phyloP scores from a whole-genome alignment of 768 basidiomycete species.

The Pisolithus marmoratus region DNA sequence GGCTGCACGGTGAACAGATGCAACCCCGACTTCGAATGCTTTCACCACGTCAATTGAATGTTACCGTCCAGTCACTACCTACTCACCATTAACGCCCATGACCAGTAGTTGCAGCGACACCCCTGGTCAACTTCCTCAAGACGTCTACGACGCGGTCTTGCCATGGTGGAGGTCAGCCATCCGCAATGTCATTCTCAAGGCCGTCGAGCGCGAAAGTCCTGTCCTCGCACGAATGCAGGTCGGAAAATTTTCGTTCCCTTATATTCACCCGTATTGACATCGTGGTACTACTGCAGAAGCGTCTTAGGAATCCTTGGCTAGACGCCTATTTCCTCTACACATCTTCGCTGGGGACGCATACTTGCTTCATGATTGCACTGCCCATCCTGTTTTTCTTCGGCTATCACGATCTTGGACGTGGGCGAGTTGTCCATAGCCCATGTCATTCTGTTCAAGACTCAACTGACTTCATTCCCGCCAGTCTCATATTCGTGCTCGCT shows the following conservation, averaged over 20 bases:
- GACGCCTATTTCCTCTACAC: constrained; percentile 84
- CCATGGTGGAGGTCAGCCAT: constrained; percentile 61
- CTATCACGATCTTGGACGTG: constrained; percentile 59
- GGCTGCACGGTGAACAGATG: too few species aligned
- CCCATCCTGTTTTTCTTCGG: constrained; percentile 91
- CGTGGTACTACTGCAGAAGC: constrained; percentile 30
- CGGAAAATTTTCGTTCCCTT: constrained; percentile 9
- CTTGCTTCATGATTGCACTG: constrained; percentile 89
- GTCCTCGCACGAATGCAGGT: constrained; percentile 69
- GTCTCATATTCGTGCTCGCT: constrained; percentile 64
- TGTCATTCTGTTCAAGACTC: background rate
- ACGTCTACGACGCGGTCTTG: constrained; percentile 61
- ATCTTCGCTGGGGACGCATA: constrained; percentile 77
- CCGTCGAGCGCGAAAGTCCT: constrained; percentile 53
- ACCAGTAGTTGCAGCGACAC: background rate
- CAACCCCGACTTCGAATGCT: too few species aligned
- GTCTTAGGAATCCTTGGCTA: constrained; percentile 57
- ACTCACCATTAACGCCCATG: too few species aligned
- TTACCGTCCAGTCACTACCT: too few species aligned
- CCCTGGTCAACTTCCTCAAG: constrained; percentile 22
- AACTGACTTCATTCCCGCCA: constrained; percentile 21
- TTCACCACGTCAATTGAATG: too few species aligned
- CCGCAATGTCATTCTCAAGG: constrained; percentile 46
- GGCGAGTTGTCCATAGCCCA: constrained; percentile 43
- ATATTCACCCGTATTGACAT: constrained; percentile 5